A percentile compares a stretch with the other conserved stretches of the same genome.
phyloP scores from a whole-genome alignment of 495 filamentous ascomycete genomes.

The Chlorociboria aeruginascens region DNA sequence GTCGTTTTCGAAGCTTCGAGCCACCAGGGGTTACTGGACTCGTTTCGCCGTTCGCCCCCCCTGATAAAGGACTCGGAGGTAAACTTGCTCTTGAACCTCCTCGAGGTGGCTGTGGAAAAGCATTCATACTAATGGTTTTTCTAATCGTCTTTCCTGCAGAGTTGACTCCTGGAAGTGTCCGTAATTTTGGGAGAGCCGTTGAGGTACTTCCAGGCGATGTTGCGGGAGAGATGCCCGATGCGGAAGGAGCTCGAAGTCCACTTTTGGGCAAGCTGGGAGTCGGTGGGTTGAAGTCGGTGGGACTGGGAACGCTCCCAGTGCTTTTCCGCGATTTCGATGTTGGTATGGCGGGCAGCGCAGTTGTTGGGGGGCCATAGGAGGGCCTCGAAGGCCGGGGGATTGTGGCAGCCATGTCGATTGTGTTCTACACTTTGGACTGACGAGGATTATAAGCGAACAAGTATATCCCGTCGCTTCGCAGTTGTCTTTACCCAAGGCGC shows the following conservation, averaged over 20 bases:
- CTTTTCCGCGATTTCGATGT: constrained; percentile 59
- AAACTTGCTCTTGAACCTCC: constrained; percentile 41
- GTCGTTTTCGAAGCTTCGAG: constrained; percentile 30
- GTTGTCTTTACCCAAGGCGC: constrained; percentile 5
- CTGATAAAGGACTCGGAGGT: constrained; percentile 47
- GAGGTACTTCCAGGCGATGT: constrained; percentile 21
- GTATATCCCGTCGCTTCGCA: constrained; percentile 4
- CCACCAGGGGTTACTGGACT: constrained; percentile 9
- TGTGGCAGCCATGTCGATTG: constrained; percentile 41
- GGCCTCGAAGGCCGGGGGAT: constrained; percentile 43
- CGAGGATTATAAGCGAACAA: neutral
- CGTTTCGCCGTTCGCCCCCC: constrained; percentile 22
- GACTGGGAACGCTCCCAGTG: constrained; percentile 32
- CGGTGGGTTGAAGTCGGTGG: constrained; percentile 32
- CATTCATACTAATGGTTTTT: constrained; percentile 79
- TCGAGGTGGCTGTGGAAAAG: constrained; percentile 83
- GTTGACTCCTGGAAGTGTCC: constrained; percentile 35
- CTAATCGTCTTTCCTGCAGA: constrained; percentile 53
- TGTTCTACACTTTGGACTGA: neutral
- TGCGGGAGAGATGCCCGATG: constrained; percentile 29
- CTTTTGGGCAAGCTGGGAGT: constrained; percentile 38
- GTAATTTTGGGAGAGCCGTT: constrained; percentile 35
- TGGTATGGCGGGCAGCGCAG: constrained; percentile 57
- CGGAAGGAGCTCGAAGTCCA: constrained; percentile 51
- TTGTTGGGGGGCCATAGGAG: constrained; percentile 47